phyloP scores from a whole-genome alignment of 2,329 filamentous ascomycete species.

The Botrytis sinoallii region DNA sequence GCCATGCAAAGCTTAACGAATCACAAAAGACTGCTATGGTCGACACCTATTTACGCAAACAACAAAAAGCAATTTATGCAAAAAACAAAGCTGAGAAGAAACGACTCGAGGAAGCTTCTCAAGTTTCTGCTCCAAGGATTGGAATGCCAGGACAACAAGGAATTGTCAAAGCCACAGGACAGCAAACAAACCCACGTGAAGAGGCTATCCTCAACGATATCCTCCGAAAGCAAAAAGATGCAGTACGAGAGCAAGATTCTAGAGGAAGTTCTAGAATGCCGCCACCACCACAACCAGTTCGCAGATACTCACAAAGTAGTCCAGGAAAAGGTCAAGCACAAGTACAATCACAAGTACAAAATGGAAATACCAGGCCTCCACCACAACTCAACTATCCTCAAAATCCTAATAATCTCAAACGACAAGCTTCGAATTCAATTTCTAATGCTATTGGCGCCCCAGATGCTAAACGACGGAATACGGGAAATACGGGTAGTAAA shows the following conservation, averaged over 20 bases:
- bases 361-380: background rate
- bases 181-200: background rate
- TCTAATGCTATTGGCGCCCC: background rate
- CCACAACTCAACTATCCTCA: background rate
- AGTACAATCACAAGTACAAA: background rate
- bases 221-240: background rate
- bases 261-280: background rate
- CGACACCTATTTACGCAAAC: background rate
- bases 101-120: background rate
- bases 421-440: background rate
- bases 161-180: too few species aligned
- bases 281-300: background rate
- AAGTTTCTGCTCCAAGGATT: background rate
- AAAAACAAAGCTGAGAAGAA: background rate
- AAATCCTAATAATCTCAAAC: background rate
- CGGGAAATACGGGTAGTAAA: background rate
- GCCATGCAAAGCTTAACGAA: background rate
- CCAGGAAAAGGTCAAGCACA: background rate
- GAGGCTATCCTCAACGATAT: background rate
- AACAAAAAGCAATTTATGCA: background rate
- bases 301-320: background rate
- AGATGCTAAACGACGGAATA: background rate
- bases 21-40: background rate
- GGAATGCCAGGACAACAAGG: background rate
- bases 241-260: too few species aligned